Evolutionary conservation across 2,329 filamentous ascomycete genomes (phyloP).

Genomic region (Cordyceps pruinosa): DNA sequence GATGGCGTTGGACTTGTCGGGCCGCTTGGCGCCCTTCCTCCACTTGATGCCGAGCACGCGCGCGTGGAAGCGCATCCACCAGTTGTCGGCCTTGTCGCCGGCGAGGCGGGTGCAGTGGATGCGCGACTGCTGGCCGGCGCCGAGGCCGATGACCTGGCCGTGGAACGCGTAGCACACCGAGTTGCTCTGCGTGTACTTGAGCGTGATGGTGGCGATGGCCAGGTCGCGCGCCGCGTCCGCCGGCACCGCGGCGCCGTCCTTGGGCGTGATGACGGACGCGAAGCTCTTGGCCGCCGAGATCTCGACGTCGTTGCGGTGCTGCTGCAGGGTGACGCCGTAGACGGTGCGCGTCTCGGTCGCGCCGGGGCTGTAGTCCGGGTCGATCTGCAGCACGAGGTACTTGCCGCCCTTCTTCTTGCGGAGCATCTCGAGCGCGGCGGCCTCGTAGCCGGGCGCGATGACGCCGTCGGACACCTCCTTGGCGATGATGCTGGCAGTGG

Average conservation of each 20-base stretch:
- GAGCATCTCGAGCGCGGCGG: constrained; percentile 81
- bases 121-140: constrained; percentile 92
- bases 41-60: constrained; percentile 83
- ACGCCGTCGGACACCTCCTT: constrained; percentile 97
- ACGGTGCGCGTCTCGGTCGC: constrained; percentile 80
- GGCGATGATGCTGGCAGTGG: constrained; percentile 95
- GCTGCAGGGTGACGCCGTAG: constrained; percentile 80
- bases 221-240: constrained; percentile 82
- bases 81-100: constrained; percentile 97
- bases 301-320: constrained; percentile 86
- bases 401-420: constrained; percentile 98
- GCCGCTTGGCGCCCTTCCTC: constrained; percentile 94
- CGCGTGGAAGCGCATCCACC: constrained; percentile 98
- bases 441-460: constrained; percentile 80
- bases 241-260: constrained; percentile 64
- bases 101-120: constrained; percentile 98
- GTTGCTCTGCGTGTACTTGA: constrained; percentile 99
- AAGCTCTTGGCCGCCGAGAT: constrained; percentile 71
- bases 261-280: constrained; percentile 76
- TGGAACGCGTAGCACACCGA: constrained; percentile 96
- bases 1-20: constrained; percentile 97
- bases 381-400: constrained; percentile 93
- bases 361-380: constrained; percentile 74
- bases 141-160: constrained; percentile 88
- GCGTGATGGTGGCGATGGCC: constrained; percentile 88